Evolutionary conservation across 108 stramenopile species (phyloP), one percentile per base, ranked within the genome.

Genomic region (Bacterosira constricta): DNA sequence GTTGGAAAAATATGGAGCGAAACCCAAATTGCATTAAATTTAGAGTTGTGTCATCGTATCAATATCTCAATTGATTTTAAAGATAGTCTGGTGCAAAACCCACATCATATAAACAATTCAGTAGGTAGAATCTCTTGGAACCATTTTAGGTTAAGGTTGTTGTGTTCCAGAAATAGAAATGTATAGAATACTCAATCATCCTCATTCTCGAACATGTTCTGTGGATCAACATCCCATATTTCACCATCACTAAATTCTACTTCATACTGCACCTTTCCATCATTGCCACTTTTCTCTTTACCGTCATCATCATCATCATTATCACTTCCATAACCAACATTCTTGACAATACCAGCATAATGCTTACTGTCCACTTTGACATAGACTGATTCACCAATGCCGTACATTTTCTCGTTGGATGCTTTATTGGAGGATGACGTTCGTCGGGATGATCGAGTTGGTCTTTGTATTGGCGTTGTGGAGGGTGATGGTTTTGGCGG

Each of bases 181-280:
- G n/a, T n/a, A n/a, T n/a, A n/a, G n/a, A n/a, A n/a, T n/a, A n/a
- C n/a, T n/a, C n/a, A n/a, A n/a, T 68, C 66, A 23, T 69, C 68
- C 18, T 58, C 68, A 25, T 42, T 44, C 10, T 56, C 55, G 32
- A 37, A 18, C 26, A 71, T 37, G 29, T 71, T 60, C 31, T 52
- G 27, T 8, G 25, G 49, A 6, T 23, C 29, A 30, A 71, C 70
- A 5, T 29, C 25, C 15, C 1, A 8, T 0, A 71, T 61, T 23
- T 71, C 60, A 4, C 70, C 70, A 61, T 71, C 45, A 52, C 55
- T 41, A 61, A 71, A 62, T 52, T 71, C 70, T 39, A 71, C 70
- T 49, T 71, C 70, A 52, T 71, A 71, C 32, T 30, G 21, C 13
- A 47, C 46, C n/a, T 39, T 32, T 21, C 26, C 25, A 31, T 0